Evolutionary conservation across 78 protist genomes (phyloP), one percentile per base, ranked within the genome.

Genomic region (Parvularia atlantis): DNA sequence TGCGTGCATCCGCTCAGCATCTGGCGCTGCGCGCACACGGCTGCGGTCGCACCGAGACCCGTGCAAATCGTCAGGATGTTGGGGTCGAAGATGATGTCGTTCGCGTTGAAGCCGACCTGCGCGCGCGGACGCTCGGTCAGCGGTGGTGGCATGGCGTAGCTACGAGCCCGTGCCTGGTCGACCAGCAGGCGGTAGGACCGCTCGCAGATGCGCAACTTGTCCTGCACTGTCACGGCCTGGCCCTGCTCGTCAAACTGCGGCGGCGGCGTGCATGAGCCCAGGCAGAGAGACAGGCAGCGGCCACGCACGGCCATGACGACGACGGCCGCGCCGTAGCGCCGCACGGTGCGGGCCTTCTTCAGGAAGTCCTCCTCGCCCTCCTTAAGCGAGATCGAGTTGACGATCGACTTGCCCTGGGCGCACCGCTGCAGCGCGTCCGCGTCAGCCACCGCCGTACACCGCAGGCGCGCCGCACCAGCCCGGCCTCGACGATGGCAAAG

Each of bases 81-180:
- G 40, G 95, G 97, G 78, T 96, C 99, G 67, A 95, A 96, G 66
- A 96, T 94, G 74, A 96, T 89, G 82, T 95, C 98, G 56, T 88
- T 61, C 28, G 94, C 92, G 20, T 84, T 78, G 82, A 95, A 91
- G 39, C 87, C 82, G 9, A 84, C 82, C 57, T 52, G 16, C n/a
- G n/a, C n/a, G n/a, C n/a, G n/a, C n/a, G n/a, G n/a, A n/a, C n/a
- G n/a, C n/a, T n/a, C n/a, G n/a, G n/a, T n/a, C n/a, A n/a, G n/a
- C n/a, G n/a, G n/a, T n/a, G n/a, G n/a, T n/a, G n/a, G n/a, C n/a
- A n/a, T n/a, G n/a, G n/a, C n/a, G n/a, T n/a, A n/a, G n/a, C n/a
- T n/a, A n/a, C n/a, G n/a, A n/a, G n/a, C n/a, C n/a, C n/a, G n/a
- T n/a, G n/a, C n/a, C n/a, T n/a, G n/a, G n/a, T 78, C 77, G 60